Percentiles rank a stretch among this genome's conserved stretches.
These are phyloP conservation scores for Batkoa obscura DNA, from an alignment of 371 early-diverging fungal species.

Conservation along the genomic window DNA sequence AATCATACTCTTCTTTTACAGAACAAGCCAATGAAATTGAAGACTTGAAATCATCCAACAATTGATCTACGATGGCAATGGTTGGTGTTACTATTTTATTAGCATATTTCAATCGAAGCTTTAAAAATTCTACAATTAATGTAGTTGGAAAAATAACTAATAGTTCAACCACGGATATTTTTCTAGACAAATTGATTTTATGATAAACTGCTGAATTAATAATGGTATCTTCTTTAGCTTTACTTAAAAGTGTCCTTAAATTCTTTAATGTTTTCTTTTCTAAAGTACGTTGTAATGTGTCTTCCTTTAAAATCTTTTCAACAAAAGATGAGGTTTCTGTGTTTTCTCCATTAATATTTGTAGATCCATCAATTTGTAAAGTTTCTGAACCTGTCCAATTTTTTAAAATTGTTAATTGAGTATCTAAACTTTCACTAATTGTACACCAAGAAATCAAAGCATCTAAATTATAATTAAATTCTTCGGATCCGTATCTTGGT, in stretches of 20 bases:
- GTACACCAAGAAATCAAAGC: slow-evolving; percentile 62
- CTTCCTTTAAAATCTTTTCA: slow-evolving; percentile 64
- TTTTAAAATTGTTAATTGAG: slow-evolving; percentile 49
- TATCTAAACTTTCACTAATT: slow-evolving; percentile 43
- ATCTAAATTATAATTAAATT: slow-evolving; percentile 48
- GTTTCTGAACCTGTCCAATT: slow-evolving; percentile 67
- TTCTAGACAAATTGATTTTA: slow-evolving; percentile 46
- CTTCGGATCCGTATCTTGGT: slow-evolving; percentile 43
- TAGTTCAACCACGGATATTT: slow-evolving; percentile 37
- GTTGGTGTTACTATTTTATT: slow-evolving; percentile 45
- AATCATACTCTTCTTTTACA: slow-evolving; percentile 44
- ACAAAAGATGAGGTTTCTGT: slow-evolving; percentile 32
- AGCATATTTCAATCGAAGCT: slow-evolving; percentile 55
- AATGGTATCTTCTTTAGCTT: slow-evolving; percentile 45
- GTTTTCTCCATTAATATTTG: slow-evolving; percentile 17
- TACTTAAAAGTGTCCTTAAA: slow-evolving; percentile 23
- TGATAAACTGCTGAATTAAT: slow-evolving; percentile 34
- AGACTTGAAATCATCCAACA: slow-evolving; percentile 60
- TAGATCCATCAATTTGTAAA: slow-evolving; percentile 23
- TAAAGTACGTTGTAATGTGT: slow-evolving; percentile 56
- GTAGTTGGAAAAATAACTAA: slow-evolving; percentile 59
- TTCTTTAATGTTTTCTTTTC: slow-evolving; percentile 48
- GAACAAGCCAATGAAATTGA: slow-evolving; percentile 47
- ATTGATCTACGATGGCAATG: slow-evolving; percentile 50
- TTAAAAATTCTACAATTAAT: slow-evolving; percentile 56